Base-by-base conservation (phyloP, 2,329 filamentous ascomycete species). In the Podosphaera xanthii region DNA sequence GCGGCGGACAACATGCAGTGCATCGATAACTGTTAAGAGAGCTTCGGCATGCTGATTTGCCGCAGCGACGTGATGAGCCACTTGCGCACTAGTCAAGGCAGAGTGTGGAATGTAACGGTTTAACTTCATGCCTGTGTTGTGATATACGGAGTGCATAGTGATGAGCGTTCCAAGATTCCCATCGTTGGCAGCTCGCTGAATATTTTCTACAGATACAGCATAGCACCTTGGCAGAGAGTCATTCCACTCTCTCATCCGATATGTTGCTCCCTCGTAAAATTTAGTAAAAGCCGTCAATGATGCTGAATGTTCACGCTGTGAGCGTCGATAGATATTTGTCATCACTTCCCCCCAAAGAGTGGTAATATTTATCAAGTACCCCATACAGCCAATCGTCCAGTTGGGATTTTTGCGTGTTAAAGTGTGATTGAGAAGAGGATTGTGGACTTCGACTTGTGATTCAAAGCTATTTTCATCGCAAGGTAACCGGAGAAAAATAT, bases 401-500 rank as follows among this genome's bases (percentile, higher is more conserved):
- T 54, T 70, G 67, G 61, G 71, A 71, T 57, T 75, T 66, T 55
- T 72, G 65, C 68, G 63, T 34, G 70, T 67, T 40, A 70, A 74
- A 5, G 76, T 73, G 10, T 75, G 74, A 65, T 83, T 75, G 65
- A 84, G 86, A 60, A 77, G 75, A 0, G 83, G 82, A 33, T 78
- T 77, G 1, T 75, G 72, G 7, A 75, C 75, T 33, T 79, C 76
- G 33, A 74, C 66, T 60, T 83, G 78, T 42, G 75, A 73, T 64
- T 87, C 82, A 64, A 84, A 87, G 54, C 73, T 74, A 31, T 75
- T 72, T 49, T 79, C 75, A 38, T 79, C 74, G 64, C 78, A 80
- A 2, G 85, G 85, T 4, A 88, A 73, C 58, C 80, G 78, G 10
- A 86, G 72, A 65, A 84, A 83, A 49, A 85, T 77, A 61, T 87